Percentiles rank a stretch among this genome's conserved stretches.
Evolutionary conservation across 2,329 filamentous ascomycete genomes (phyloP).

Genomic region (Colletotrichum truncatum): DNA sequence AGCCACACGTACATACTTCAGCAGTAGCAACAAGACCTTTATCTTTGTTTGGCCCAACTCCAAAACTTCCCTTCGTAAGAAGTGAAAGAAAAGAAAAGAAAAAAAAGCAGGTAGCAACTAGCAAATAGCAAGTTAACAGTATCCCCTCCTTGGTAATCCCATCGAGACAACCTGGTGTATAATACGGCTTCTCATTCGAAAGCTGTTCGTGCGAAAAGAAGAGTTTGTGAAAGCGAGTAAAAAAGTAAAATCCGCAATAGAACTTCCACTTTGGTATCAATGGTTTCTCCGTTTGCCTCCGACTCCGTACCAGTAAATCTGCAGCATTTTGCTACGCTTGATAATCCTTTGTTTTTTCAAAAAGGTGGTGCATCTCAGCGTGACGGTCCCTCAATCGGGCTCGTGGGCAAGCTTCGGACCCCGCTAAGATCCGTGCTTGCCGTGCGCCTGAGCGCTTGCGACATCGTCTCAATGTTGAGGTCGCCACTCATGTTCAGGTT

Average conservation of each 20-base stretch:
- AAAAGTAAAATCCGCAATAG: constrained; percentile 2
- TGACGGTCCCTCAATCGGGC: constrained; percentile 58
- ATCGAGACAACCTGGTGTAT: neutral
- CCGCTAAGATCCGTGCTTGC: constrained; percentile 80
- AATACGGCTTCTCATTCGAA: neutral
- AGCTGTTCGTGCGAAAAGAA: neutral
- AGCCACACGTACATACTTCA: neutral
- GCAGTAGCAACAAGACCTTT: neutral
- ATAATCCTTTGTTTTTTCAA: neutral
- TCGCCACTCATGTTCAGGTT: constrained; percentile 68
- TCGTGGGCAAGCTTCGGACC: constrained; percentile 64
- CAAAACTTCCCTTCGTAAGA: neutral
- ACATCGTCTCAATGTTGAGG: constrained; percentile 92
- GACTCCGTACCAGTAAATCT: constrained; percentile 26
- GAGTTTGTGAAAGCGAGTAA: neutral
- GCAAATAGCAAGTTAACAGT: neutral
- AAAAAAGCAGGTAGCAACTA: neutral
- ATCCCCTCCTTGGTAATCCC: neutral
- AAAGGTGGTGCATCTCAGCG: neutral
- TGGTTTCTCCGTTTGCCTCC: constrained; percentile 28
- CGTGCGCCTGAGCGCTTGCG: constrained; percentile 85
- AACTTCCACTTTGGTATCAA: constrained; percentile 31
- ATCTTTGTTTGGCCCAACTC: constrained; percentile 21
- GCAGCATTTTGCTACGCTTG: neutral
- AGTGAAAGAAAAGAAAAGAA: neutral